Evolutionary conservation across 192 early-diverging fungal genomes (phyloP).

Genomic region (Coemansia sp.): DNA sequence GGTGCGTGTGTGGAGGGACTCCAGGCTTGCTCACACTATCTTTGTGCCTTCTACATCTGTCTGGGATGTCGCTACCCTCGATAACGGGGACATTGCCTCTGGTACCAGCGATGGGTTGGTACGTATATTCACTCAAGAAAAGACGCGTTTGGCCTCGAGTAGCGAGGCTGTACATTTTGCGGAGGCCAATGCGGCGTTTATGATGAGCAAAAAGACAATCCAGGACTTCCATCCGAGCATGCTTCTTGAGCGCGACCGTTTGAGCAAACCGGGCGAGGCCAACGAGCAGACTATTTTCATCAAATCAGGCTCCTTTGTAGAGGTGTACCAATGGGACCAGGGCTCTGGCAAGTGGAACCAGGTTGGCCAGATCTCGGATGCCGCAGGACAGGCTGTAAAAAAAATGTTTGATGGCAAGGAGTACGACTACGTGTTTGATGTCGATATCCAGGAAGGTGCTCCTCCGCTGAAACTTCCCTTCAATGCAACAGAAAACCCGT

Average conservation of each 20-base stretch:
- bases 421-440: constrained; percentile 98
- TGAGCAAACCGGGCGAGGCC: constrained; percentile 65
- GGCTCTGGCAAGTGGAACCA: constrained; percentile 71
- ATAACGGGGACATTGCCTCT: constrained; percentile 83
- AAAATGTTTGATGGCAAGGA: constrained; percentile 82
- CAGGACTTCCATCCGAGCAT: constrained; percentile 81
- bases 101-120: constrained; percentile 81
- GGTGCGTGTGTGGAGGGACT: constrained; percentile 81
- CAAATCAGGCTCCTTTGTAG: constrained; percentile 66
- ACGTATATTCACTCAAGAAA: constrained; percentile 73
- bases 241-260: constrained; percentile 74
- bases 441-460: constrained; percentile 83
- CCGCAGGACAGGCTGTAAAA: constrained; percentile 72
- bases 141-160: constrained; percentile 61
- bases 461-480: constrained; percentile 91
- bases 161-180: constrained; percentile 48
- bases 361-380: constrained; percentile 92
- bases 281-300: constrained; percentile 93
- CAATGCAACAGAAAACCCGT: constrained; percentile 92
- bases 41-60: constrained; percentile 86
- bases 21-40: constrained; percentile 73
- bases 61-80: constrained; percentile 78
- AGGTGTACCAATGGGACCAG: constrained; percentile 87
- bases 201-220: constrained; percentile 55
- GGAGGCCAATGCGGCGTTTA: constrained; percentile 47